Evolutionary conservation across 495 filamentous ascomycete species (phyloP).

Genomic region (Peziza echinospora): DNA sequence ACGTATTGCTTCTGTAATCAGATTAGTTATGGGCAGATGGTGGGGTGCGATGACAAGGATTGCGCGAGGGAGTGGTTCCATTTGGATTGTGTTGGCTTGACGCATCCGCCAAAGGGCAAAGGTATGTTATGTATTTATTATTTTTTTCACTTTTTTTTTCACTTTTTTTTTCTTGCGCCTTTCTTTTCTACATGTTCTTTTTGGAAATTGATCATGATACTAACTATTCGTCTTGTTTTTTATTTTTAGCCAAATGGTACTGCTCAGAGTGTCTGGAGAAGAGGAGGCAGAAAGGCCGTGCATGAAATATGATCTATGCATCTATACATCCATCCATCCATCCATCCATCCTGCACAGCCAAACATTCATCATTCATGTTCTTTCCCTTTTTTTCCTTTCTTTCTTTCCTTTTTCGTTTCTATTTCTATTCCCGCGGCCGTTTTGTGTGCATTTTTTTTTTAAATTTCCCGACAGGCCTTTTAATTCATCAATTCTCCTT

Average conservation of each 20-base stretch:
- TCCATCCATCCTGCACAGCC: not conserved
- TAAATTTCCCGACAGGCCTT: not conserved
- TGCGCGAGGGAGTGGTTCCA: slow-evolving; percentile 95
- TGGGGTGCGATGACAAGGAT: slow-evolving; percentile 77
- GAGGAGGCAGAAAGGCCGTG: slow-evolving; percentile 22
- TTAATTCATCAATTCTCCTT: too few relatives aligned
- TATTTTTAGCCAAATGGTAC: slow-evolving; percentile 59
- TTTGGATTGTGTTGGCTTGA: slow-evolving; percentile 72
- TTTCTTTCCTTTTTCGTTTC: not conserved
- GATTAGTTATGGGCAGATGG: slow-evolving; percentile 92
- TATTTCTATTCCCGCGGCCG: not conserved
- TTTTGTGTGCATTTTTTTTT: not conserved
- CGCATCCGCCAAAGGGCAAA: slow-evolving; percentile 62
- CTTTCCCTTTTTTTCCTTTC: not conserved
- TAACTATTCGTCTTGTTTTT: slow-evolving; percentile 8
- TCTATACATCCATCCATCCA: not conserved
- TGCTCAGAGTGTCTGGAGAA: slow-evolving; percentile 68
- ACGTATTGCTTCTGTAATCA: slow-evolving; percentile 85
- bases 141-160: slow-evolving; percentile 1
- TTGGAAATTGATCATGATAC: slow-evolving; percentile 5
- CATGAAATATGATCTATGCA: not conserved
- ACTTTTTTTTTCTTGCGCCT: slow-evolving; percentile 1
- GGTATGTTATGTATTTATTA: slow-evolving; percentile 33
- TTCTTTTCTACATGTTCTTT: not conserved
- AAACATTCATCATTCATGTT: not conserved